These are phyloP conservation scores for Arabis hirsuta DNA, from an alignment of 345 rosid genomes.

Conservation along the genomic window DNA sequence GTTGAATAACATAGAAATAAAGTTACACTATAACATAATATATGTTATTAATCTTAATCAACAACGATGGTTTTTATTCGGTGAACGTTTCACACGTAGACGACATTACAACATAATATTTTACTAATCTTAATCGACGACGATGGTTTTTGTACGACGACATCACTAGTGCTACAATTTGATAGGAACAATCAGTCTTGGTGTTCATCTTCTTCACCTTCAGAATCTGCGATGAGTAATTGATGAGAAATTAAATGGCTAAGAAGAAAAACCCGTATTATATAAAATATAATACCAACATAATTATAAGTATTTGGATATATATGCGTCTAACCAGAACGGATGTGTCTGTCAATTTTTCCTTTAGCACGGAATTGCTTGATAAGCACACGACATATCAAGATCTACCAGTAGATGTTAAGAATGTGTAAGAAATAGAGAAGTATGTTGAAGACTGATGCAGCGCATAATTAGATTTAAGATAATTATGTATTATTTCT, in stretches of 20 bases:
- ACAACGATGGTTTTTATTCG: neutral
- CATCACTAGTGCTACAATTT: slow-evolving; percentile 10
- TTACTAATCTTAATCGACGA: too few relatives aligned
- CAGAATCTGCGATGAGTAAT: slow-evolving; percentile 38
- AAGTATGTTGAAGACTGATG: slow-evolving; percentile 84
- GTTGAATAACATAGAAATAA: too few relatives aligned
- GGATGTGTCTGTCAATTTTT: slow-evolving; percentile 58
- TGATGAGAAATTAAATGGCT: neutral
- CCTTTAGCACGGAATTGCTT: slow-evolving; percentile 59
- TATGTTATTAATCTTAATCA: too few relatives aligned
- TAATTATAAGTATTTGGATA: slow-evolving; percentile 6
- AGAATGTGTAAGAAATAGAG: slow-evolving; percentile 64
- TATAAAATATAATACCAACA: neutral
- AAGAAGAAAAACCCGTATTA: neutral
- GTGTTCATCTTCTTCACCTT: slow-evolving; percentile 38
- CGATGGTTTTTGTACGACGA: too few relatives aligned
- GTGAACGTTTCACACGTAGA: neutral
- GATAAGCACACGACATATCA: slow-evolving; percentile 60
- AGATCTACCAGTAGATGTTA: slow-evolving; percentile 46
- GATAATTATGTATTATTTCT: too few relatives aligned
- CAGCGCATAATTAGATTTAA: too few relatives aligned
- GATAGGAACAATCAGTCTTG: slow-evolving; percentile 31
- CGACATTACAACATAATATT: too few relatives aligned
- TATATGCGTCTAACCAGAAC: slow-evolving; percentile 55
- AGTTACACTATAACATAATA: too few relatives aligned